Conservation (phyloP, 164 flowering plant species). For the Macadamia integrifolia region DNA sequence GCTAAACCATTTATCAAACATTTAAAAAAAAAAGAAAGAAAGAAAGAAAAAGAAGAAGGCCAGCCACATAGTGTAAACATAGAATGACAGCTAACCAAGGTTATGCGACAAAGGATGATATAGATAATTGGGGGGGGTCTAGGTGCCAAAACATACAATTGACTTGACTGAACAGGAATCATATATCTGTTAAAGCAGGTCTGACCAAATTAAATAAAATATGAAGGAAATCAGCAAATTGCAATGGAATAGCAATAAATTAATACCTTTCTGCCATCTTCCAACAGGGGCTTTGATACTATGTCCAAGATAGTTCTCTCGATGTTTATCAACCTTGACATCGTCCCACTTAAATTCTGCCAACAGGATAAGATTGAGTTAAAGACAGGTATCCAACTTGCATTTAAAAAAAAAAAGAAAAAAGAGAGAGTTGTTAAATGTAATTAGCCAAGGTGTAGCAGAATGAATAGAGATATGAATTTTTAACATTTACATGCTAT, state of each 20-base stretch:
- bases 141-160: not conserved
- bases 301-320: conserved; percentile 95
- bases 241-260: not conserved
- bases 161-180: not conserved
- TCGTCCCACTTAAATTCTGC: conserved; percentile 98
- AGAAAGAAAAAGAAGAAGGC: too few species aligned
- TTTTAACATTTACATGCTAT: too few species aligned
- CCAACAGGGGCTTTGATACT: conserved; percentile 97
- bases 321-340: conserved; percentile 90
- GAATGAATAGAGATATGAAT: too few species aligned
- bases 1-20: too few species aligned
- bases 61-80: too few species aligned
- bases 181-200: not conserved
- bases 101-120: too few species aligned
- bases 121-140: too few species aligned
- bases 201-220: not conserved
- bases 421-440: too few species aligned
- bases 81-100: too few species aligned
- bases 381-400: not conserved
- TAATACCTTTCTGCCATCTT: conserved; percentile 97
- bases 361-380: conserved; percentile 1
- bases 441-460: too few species aligned
- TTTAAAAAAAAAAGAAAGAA: too few species aligned
- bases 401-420: too few species aligned
- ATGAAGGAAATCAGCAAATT: not conserved